These are phyloP conservation scores for Dryas alaskensis DNA, from an alignment of 306 rosid genomes.

Conservation along the genomic window DNA sequence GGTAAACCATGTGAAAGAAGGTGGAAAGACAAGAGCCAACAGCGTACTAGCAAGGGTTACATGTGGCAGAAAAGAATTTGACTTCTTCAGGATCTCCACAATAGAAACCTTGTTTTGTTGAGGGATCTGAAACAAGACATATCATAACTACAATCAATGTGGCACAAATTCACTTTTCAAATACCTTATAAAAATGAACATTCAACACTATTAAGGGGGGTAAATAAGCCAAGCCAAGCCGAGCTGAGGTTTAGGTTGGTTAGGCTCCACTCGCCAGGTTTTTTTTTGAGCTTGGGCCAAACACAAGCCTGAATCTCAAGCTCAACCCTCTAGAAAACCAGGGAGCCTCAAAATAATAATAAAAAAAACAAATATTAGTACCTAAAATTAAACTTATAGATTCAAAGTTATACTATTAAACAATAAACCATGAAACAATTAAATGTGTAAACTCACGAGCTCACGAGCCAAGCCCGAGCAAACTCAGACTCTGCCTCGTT, in stretches of 20 bases:
- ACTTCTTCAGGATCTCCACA: conserved; percentile 55
- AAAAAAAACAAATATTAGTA: too few species aligned
- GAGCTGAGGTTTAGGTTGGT: background rate
- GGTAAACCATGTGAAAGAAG: conserved; percentile 94
- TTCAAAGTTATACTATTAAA: too few species aligned
- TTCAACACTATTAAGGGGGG: background rate
- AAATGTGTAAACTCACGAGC: too few species aligned
- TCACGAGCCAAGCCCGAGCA: too few species aligned
- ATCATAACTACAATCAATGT: conserved; percentile 3
- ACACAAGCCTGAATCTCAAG: too few species aligned
- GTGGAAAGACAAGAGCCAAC: conserved; percentile 77
- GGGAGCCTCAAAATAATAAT: too few species aligned
- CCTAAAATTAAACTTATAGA: too few species aligned
- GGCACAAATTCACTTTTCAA: conserved; percentile 2
- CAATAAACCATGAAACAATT: too few species aligned
- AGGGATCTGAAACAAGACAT: conserved; percentile 39
- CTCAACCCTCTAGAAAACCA: too few species aligned
- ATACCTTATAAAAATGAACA: background rate
- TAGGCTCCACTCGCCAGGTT: too few species aligned
- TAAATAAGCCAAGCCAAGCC: background rate
- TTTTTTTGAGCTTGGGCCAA: too few species aligned
- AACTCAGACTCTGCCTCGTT: too few species aligned
- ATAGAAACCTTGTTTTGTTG: conserved; percentile 37
- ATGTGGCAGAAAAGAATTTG: conserved; percentile 81
- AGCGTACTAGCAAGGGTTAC: conserved; percentile 73